Base-by-base conservation (phyloP, 2,329 filamentous ascomycete genomes). In the Daldinia sp. region DNA sequence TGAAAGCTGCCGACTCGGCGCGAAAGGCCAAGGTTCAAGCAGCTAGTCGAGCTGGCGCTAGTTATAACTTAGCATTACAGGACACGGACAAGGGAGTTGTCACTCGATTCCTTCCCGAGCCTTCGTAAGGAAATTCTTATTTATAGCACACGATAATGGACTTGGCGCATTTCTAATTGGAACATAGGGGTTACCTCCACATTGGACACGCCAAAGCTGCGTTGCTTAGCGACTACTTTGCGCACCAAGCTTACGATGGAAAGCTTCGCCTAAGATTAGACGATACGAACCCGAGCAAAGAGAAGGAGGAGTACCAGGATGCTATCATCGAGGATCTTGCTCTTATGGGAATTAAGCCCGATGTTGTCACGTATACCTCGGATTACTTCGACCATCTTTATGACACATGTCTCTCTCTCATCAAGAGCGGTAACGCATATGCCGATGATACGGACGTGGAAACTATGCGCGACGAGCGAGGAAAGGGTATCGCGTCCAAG, bases 151-250 rank as follows among this genome's bases (percentile, higher is more conserved):
- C 35, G 33, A 33, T 48, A 20, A 46, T 35, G 6, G 33, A 23
- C 63, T 30, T 13, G 5, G 13, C 30, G 55, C 1, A 44, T 54
- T n/a, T 55, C 42, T 63, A 62, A 68, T 10, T 46, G 20, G 28
- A 59, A 18, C 35, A 13, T 67, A 86, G 84, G 73, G 94, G 94
- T 69, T 97, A 97, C 79, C 89, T 98, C 50, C 95, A 98, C 82
- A 97, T 98, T 72, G 95, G 95, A 60, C 95, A 98, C 83, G 93
- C 94, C 74, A 98, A 98, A 83, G 94, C 94, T 33, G 94, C 94
- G 5, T 86, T 97, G 62, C 89, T 98, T 64, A 97, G 96, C 83
- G 94, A 98, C 80, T 98, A 97, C 86, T 98, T 98, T 75, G 95
- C 94, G 50, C 94, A 98, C 81, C 91, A 94, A 79, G 92, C 93